Percentiles rank a stretch among this genome's conserved stretches.
Conservation (phyloP, 768 basidiomycete species). For the Chalciporus chontae region DNA sequence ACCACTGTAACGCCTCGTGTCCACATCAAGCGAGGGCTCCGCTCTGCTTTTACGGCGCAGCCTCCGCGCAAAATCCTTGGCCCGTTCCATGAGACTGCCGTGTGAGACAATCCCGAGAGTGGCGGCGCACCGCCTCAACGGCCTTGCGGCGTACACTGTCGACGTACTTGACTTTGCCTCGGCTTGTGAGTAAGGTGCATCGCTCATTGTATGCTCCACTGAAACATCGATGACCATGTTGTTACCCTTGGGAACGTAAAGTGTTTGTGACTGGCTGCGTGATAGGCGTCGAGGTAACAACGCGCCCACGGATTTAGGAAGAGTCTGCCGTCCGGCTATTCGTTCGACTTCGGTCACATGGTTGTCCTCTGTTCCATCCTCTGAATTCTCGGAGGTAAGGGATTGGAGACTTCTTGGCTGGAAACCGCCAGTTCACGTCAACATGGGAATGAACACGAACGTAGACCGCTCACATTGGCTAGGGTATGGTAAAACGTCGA, state of each 20-base stretch:
- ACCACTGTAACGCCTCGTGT: constrained; percentile 18
- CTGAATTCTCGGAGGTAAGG: constrained; percentile 36
- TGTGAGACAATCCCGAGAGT: constrained; percentile 28
- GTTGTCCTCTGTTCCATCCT: constrained; percentile 40
- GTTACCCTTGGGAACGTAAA: constrained; percentile 30
- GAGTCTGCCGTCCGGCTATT: constrained; percentile 40
- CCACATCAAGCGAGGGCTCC: constrained; percentile 5
- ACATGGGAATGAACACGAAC: constrained; percentile 2
- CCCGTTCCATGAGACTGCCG: constrained; percentile 33
- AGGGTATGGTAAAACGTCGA: constrained; percentile 47
- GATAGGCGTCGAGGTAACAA: constrained; percentile 46
- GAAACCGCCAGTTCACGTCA: constrained; percentile 10
- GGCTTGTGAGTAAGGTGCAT: constrained; percentile 3
- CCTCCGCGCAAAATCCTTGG: constrained; percentile 41
- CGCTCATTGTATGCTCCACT: constrained; percentile 41
- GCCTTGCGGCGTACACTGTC: constrained; percentile 19
- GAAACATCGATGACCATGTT: constrained; percentile 45
- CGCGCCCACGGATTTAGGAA: constrained; percentile 40
- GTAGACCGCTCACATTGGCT: constrained; percentile 34
- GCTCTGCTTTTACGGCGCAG: constrained; percentile 38
- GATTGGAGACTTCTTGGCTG: constrained; percentile 46
- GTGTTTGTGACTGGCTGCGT: constrained; percentile 39
- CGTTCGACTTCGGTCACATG: constrained; percentile 49
- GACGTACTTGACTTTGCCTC: constrained; percentile 9
- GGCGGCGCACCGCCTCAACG: constrained; percentile 36